A percentile compares a stretch with the other conserved stretches of the same genome.
Evolutionary conservation across 495 filamentous ascomycete genomes (phyloP).

Genomic region (Mytilinidion resinicola): DNA sequence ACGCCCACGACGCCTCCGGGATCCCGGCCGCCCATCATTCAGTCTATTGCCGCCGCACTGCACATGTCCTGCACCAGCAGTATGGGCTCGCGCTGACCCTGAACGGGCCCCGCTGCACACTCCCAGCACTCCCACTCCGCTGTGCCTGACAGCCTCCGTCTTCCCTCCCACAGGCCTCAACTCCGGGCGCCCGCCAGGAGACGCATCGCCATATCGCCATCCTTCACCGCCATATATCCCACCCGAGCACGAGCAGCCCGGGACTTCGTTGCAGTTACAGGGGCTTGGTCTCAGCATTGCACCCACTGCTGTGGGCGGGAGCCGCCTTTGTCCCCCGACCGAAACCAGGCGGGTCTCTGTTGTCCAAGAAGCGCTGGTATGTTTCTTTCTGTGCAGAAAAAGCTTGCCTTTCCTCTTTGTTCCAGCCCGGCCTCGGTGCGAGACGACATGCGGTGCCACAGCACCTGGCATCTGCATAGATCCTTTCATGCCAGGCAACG

Average conservation of each 20-base stretch:
- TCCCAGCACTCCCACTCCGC: constrained; percentile 1
- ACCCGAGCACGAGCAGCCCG: background rate
- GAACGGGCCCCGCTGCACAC: background rate
- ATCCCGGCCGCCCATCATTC: background rate
- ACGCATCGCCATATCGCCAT: too few species aligned
- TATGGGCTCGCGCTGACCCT: constrained; percentile 4
- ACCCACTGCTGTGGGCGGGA: background rate
- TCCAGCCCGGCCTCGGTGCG: constrained; percentile 16
- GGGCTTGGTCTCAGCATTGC: background rate
- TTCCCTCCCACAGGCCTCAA: background rate
- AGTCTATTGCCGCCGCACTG: constrained; percentile 1
- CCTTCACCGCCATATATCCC: background rate
- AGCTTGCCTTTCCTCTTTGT: constrained; percentile 24
- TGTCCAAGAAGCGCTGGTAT: constrained; percentile 22
- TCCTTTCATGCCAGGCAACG: constrained; percentile 8
- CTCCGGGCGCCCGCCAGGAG: too few species aligned
- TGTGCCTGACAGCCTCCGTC: background rate
- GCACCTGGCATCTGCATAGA: constrained; percentile 10
- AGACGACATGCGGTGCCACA: constrained; percentile 25
- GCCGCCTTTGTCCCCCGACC: constrained; percentile 17
- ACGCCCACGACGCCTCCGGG: background rate
- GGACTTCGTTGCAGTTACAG: too few species aligned
- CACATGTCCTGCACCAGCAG: constrained; percentile 1
- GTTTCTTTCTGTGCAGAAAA: constrained; percentile 6
- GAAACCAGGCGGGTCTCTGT: constrained; percentile 10